Evolutionary conservation across 805 yeast species (phyloP).

Genomic region (Limtongia smithiae): DNA sequence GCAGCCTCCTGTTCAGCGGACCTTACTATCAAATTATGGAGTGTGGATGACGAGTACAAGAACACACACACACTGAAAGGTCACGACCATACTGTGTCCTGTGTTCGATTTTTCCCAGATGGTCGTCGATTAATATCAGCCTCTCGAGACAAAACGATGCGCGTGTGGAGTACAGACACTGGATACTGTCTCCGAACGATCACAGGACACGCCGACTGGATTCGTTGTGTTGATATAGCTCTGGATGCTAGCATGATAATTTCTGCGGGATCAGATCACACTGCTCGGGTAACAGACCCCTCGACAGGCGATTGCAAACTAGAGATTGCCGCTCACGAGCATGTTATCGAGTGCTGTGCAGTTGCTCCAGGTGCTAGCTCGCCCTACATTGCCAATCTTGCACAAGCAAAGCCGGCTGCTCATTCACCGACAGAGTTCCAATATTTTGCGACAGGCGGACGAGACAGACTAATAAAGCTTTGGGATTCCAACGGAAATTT

Average conservation of each 20-base stretch:
- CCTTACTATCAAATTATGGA: constrained; percentile 66
- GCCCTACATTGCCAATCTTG: constrained; percentile 8
- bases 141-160: constrained; percentile 87
- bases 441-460: constrained; percentile 71
- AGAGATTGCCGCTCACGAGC: constrained; percentile 60
- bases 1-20: constrained; percentile 54
- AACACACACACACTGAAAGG: constrained; percentile 67
- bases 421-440: constrained; percentile 36
- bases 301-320: constrained; percentile 65
- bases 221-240: constrained; percentile 53
- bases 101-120: constrained; percentile 51
- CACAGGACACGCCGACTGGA: constrained; percentile 87
- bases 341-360: constrained; percentile 71
- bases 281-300: constrained; percentile 63
- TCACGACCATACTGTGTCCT: constrained; percentile 82
- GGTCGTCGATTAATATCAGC: constrained; percentile 58
- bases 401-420: constrained; percentile 1
- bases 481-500: constrained; percentile 71
- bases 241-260: constrained; percentile 54
- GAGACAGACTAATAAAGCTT: constrained; percentile 69
- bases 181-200: constrained; percentile 68
- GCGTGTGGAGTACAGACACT: constrained; percentile 64
- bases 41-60: constrained; percentile 47
- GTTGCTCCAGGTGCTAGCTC: constrained; percentile 52
- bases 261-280: constrained; percentile 77